These are phyloP conservation scores for Vaucheria bursata DNA, from an alignment of 352 stramenopile species.

Conservation along the genomic window DNA sequence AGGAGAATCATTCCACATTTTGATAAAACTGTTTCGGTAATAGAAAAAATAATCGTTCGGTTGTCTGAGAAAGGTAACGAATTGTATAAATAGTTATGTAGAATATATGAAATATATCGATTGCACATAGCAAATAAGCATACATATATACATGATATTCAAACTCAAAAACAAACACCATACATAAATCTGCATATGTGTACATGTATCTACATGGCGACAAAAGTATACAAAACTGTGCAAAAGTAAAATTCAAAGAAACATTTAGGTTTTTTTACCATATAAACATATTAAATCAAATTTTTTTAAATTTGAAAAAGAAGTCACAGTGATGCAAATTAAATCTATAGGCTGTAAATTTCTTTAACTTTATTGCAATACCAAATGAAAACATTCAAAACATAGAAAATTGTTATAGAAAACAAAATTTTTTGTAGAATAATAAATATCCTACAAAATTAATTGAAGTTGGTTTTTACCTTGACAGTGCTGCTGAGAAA, in stretches of 20 bases:
- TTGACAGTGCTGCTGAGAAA: background rate
- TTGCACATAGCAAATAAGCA: background rate
- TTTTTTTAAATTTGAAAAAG: background rate
- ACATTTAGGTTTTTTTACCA: too few species aligned
- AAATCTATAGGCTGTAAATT: background rate
- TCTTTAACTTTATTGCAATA: background rate
- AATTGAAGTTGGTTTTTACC: background rate
- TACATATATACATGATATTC: constrained; percentile 9
- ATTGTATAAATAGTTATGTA: constrained; percentile 9
- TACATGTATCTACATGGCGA: too few species aligned
- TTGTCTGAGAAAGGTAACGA: constrained; percentile 19
- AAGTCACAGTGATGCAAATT: background rate
- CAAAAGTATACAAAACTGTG: too few species aligned
- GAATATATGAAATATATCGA: constrained; percentile 14
- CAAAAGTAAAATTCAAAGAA: too few species aligned
- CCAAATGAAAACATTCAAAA: background rate
- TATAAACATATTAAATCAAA: too few species aligned
- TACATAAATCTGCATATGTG: too few species aligned
- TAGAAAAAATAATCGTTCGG: too few species aligned
- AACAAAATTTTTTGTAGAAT: background rate
- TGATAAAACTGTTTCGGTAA: too few species aligned
- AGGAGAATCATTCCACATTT: constrained; percentile 11
- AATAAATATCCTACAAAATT: background rate
- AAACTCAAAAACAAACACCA: too few species aligned
- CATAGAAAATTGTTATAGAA: background rate